Evolutionary conservation across 805 yeast species (phyloP), one percentile per base, ranked within the genome.

Genomic region (Vanderwaltozyma polyspora): DNA sequence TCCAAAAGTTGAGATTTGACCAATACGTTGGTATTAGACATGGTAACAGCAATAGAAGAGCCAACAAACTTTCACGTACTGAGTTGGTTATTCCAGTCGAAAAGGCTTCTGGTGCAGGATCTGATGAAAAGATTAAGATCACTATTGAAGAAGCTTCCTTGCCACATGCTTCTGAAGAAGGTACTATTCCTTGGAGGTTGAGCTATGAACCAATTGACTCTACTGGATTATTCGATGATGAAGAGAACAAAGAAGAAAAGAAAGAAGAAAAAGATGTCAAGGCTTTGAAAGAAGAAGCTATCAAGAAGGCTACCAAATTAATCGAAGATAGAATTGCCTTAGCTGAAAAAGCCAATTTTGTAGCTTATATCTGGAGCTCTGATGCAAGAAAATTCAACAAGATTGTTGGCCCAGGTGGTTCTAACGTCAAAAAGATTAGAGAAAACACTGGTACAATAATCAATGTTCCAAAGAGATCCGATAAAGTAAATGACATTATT

Each of bases 361-460:
- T 62, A 31, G 91, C 77, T 11, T 82, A 74, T 71, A 59, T 80
- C 40, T 79, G 79, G 69, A 59, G 74, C 26, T 57, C 70, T 28
- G 66, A 72, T 37, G 59, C 74, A 11, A 51, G 59, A 19, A 52
- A 54, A 29, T 79, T 80, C 56, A 70, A 79, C 38, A 71, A 67
- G 52, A 64, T 84, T 34, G 72, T 85, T 42, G 95, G 95, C 7
- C 75, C 84, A 12, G 78, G 73, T 45, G 95, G 95, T 31, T 59
- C 75, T 24, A 74, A 71, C 41, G 65, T 84, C 51, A 74, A 69
- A 48, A 60, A 62, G 43, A 67, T 83, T 39, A 75, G 91, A 62
- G 62, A 63, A 19, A 62, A 67, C 38, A 64, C 80, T 15, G 73
- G 71, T 14, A 66, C 79, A 25, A 66, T 71, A 37, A 70, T 82